Conservation (phyloP, 2,329 filamentous ascomycete species). For the Cladosporium velox region DNA sequence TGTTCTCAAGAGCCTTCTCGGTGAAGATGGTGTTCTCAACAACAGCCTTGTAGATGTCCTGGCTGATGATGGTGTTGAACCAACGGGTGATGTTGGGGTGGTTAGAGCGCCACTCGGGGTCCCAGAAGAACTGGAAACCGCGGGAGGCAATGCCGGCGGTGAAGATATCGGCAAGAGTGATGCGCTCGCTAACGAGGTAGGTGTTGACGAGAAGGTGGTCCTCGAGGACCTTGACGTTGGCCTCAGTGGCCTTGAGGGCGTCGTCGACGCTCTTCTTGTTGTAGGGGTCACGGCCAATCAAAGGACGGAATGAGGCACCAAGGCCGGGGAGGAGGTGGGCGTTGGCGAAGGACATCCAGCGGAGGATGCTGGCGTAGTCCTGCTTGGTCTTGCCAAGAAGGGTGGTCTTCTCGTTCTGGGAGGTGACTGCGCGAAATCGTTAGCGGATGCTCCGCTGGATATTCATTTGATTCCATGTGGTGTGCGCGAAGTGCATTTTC, state of each 20-base stretch:
- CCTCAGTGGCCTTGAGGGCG: slow-evolving; percentile 65
- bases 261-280: slow-evolving; percentile 98
- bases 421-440: slow-evolving; percentile 69
- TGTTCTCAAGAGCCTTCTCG: slow-evolving; percentile 75
- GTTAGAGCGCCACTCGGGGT: slow-evolving; percentile 80
- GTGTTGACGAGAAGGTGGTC: slow-evolving; percentile 89
- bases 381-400: slow-evolving; percentile 99
- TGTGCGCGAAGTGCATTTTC: slow-evolving; percentile 45
- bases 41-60: slow-evolving; percentile 84
- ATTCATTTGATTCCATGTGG: slow-evolving; percentile 3
- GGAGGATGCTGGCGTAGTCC: slow-evolving; percentile 97
- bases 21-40: slow-evolving; percentile 74
- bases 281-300: slow-evolving; percentile 79
- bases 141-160: slow-evolving; percentile 74
- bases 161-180: slow-evolving; percentile 96
- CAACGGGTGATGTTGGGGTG: slow-evolving; percentile 88
- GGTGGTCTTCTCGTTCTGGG: slow-evolving; percentile 99
- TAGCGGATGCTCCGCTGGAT: slow-evolving; percentile 8
- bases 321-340: slow-evolving; percentile 74
- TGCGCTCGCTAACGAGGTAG: slow-evolving; percentile 95
- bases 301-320: slow-evolving; percentile 80
- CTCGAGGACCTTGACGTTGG: slow-evolving; percentile 74
- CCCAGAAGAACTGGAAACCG: slow-evolving; percentile 92
- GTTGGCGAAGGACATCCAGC: slow-evolving; percentile 98
- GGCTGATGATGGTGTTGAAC: slow-evolving; percentile 92